A percentile compares a stretch with the other conserved stretches of the same genome.
phyloP scores from a whole-genome alignment of 2,329 filamentous ascomycete species.

The Hypoxylon sp. region DNA sequence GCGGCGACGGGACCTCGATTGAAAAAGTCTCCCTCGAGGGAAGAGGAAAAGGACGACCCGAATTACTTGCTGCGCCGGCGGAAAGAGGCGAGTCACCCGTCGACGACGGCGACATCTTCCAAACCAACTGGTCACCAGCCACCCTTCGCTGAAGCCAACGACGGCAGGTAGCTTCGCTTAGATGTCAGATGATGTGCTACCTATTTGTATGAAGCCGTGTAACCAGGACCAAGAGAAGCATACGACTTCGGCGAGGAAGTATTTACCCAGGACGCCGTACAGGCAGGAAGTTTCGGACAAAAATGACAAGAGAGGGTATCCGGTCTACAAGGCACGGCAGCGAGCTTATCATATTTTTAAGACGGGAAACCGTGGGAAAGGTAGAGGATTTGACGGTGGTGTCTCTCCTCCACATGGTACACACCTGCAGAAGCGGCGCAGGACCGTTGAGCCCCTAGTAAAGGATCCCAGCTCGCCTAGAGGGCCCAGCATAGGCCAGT shows the following conservation, averaged over 20 bases:
- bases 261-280: constrained; percentile 49
- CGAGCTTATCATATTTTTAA: constrained; percentile 53
- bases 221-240: constrained; percentile 47
- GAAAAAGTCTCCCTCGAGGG: constrained; percentile 64
- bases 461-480: constrained; percentile 42
- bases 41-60: constrained; percentile 61
- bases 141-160: constrained; percentile 33
- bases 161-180: constrained; percentile 40
- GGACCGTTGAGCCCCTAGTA: constrained; percentile 50
- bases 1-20: constrained; percentile 64
- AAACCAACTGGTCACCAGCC: constrained; percentile 34
- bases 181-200: constrained; percentile 40
- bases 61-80: constrained; percentile 56
- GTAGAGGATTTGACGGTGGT: constrained; percentile 43
- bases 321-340: constrained; percentile 52
- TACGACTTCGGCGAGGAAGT: constrained; percentile 46
- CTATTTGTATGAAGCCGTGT: constrained; percentile 45
- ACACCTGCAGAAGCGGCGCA: constrained; percentile 50
- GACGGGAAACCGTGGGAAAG: constrained; percentile 44
- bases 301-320: constrained; percentile 49
- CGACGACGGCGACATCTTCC: constrained; percentile 67
- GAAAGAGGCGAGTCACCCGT: constrained; percentile 68
- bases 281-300: constrained; percentile 38
- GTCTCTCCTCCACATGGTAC: constrained; percentile 43
- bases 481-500: constrained; percentile 26